Base-by-base conservation (phyloP, 306 rosid species). In the Fragaria nilgerrensis region DNA sequence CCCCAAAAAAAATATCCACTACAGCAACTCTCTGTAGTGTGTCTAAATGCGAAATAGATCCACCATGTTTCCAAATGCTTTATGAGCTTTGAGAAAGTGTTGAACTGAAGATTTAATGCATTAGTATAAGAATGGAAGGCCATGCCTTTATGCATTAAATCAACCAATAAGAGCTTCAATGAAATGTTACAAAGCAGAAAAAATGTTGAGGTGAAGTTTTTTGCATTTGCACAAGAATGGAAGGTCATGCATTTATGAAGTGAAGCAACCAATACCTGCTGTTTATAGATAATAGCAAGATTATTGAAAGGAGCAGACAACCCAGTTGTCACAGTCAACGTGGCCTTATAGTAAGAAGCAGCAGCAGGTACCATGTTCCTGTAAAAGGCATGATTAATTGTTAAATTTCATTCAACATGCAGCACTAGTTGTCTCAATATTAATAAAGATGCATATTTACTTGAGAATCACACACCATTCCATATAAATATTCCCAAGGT, bases 361-460 rank as follows among this genome's bases (percentile, higher is more conserved):
- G 99, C 99, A 68, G 98, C 91, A 68, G 87, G 75, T 70, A 91
- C 91, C 99, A 93, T 96, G 80, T 93, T 96, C 99, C 99, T 96
- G 79, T 77, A 76, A 5, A 32, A 55, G 69, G 27, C 29, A 49
- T 12, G 29, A 36, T 48, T 45, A 65, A 22, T 39, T 56, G 64
- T 50, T 61, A 68, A 36, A 68, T 34, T 2, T 41, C 56, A 14
- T 77, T 53, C 44, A 78, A 17, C 58, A 32, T 45, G 58, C 45
- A 6, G 8, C 63, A 48, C 34, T 19, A 62, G 16, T 43, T 55
- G 48, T 36, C 53, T 82, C 12, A 7, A 74, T 22, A 61, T 47
- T 7, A 74, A 82, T 34, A 56, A 75, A 43, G 23, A 58, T 66
- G 41, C 25, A 59, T 15, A 49, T 44, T 43, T 32, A 55, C 43